Base-by-base conservation (phyloP, 2,329 filamentous ascomycete species). In the Ceratocystis cubensis region DNA sequence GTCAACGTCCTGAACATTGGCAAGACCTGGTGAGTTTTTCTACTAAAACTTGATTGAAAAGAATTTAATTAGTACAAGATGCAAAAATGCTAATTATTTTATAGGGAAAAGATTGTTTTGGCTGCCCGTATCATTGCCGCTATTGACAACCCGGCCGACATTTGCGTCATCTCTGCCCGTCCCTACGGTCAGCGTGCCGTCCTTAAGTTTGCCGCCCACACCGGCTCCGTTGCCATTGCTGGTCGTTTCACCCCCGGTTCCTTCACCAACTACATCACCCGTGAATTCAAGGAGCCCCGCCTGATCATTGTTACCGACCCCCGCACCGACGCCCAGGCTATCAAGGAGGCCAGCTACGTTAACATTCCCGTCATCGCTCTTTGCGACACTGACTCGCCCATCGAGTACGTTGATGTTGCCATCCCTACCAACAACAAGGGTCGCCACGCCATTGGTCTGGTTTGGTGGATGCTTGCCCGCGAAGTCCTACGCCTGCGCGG, bases 221-320 rank as follows among this genome's bases (percentile, higher is more conserved):
- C 94, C 73, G 94, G 94, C 78, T 92, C 95, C 76, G 89, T 91
- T 76, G 89, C 94, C 80, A 99, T 99, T 77, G 95, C 94, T 76
- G 94, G 94, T 83, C 94, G 94, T 79, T 99, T 99, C 89, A 99
- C 94, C 78, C 94, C 94, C 79, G 94, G 94, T 89, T 96, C 93
- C 81, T 99, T 99, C 88, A 99, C 94, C 86, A 99, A 99, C 88
- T 99, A 99, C 89, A 99, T 99, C 88, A 99, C 95, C 81, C 93
- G 94, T 77, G 97, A 94, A 72, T 99, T 99, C 91, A 96, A 96
- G 88, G 94, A 99, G 85, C 94, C 94, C 78, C 95, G 95, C 80
- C 86, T 99, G 77, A 97, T 99, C 81, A 87, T 99, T 79, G 94
- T 99, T 76, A 99, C 94, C 82, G 94, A 99, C 81, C 94, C 94